These are phyloP conservation scores for Elaeis guineensis DNA, from an alignment of 176 grass and related monocot species.

Conservation along the genomic window DNA sequence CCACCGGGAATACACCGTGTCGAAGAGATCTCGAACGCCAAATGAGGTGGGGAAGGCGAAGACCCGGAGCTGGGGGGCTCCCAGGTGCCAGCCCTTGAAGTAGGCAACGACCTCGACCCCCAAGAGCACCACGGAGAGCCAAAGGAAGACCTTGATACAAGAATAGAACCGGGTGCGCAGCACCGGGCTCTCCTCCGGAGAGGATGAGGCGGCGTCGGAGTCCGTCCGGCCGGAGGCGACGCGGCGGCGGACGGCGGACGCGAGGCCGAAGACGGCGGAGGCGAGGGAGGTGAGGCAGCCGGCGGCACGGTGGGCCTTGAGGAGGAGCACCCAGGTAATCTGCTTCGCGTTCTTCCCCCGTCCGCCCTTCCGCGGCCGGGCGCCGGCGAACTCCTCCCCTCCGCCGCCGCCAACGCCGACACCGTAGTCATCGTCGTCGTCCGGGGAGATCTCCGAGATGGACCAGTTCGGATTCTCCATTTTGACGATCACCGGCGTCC, in stretches of 20 bases:
- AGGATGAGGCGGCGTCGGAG: conserved; percentile 34
- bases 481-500: conserved; percentile 97
- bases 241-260: conserved; percentile 51
- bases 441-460: conserved; percentile 82
- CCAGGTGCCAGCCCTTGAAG: conserved; percentile 65
- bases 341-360: conserved; percentile 93
- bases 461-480: conserved; percentile 99
- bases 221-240: conserved; percentile 65
- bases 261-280: conserved; percentile 46
- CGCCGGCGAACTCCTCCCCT: not conserved
- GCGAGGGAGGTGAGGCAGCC: conserved; percentile 72
- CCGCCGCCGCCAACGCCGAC: conserved; percentile 7
- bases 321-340: conserved; percentile 95
- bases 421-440: conserved; percentile 68
- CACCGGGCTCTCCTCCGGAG: conserved; percentile 54
- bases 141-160: conserved; percentile 72
- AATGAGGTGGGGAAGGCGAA: conserved; percentile 28
- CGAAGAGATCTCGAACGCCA: conserved; percentile 33
- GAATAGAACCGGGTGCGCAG: conserved; percentile 67
- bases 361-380: conserved; percentile 30
- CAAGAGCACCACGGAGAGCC: conserved; percentile 64
- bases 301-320: conserved; percentile 91
- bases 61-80: conserved; percentile 25
- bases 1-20: conserved; percentile 73
- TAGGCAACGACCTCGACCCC: conserved; percentile 55